Conservation (phyloP, 352 stramenopile species). For the Phytopythium mirpurense region DNA sequence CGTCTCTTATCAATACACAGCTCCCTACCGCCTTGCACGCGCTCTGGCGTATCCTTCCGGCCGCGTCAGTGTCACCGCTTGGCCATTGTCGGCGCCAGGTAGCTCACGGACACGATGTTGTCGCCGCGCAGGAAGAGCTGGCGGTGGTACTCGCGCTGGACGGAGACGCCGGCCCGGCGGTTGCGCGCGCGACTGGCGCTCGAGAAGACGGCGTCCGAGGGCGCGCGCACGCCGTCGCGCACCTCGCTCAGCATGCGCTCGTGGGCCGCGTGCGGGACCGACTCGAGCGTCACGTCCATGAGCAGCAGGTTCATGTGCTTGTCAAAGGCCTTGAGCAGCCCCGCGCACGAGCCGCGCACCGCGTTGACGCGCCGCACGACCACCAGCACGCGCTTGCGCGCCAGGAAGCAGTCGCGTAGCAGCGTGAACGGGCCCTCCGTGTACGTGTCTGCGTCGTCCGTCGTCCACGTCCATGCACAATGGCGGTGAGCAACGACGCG, state of each 20-base stretch:
- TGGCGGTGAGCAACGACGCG: neutral
- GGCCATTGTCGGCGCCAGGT: slow-evolving; percentile 25
- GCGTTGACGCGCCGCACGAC: slow-evolving; percentile 89
- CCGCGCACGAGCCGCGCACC: slow-evolving; percentile 86
- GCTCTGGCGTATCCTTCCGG: too few species aligned
- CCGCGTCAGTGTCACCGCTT: slow-evolving; percentile 10
- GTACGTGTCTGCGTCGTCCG: slow-evolving; percentile 61
- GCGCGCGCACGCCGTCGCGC: slow-evolving; percentile 15
- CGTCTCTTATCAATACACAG: too few species aligned
- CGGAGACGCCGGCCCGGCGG: slow-evolving; percentile 19
- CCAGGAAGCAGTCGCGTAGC: slow-evolving; percentile 75
- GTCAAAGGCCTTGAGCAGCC: slow-evolving; percentile 93
- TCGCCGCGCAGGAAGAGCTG: slow-evolving; percentile 92
- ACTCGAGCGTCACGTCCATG: slow-evolving; percentile 82
- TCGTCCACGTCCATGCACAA: too few species aligned
- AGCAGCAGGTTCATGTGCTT: slow-evolving; percentile 95
- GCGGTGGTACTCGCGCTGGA: slow-evolving; percentile 48
- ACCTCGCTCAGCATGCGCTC: slow-evolving; percentile 25
- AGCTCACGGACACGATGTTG: slow-evolving; percentile 80
- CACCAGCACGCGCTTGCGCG: slow-evolving; percentile 73
- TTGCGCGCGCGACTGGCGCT: slow-evolving; percentile 36
- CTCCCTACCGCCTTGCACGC: too few species aligned
- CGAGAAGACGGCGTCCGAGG: slow-evolving; percentile 36
- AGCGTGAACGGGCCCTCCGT: slow-evolving; percentile 82
- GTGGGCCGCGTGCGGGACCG: slow-evolving; percentile 36